Evolutionary conservation across 225 moss, liverwort and hornwort species (phyloP).

Genomic region (Asterella californica): DNA sequence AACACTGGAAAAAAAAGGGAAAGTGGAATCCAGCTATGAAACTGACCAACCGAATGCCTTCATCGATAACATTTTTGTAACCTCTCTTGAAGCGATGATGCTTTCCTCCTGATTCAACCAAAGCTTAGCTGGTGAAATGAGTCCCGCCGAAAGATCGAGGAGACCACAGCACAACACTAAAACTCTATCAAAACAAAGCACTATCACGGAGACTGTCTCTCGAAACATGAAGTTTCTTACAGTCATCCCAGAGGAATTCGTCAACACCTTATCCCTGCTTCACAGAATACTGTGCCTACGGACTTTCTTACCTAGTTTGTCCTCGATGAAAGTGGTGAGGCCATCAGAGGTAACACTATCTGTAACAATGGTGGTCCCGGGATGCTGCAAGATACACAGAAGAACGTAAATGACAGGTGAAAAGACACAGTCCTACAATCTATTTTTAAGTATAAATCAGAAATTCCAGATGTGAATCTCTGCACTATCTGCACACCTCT

Average conservation of each 20-base stretch:
- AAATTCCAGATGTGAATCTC: not conserved
- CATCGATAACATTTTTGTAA: constrained; percentile 94
- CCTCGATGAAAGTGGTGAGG: constrained; percentile 83
- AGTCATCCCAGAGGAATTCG: not conserved
- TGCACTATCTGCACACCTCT: constrained; percentile 45
- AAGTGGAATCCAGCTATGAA: not conserved
- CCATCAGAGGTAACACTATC: constrained; percentile 99
- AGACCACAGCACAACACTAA: not conserved
- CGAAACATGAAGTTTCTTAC: not conserved
- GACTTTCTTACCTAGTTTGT: constrained; percentile 59
- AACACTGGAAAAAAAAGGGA: not conserved
- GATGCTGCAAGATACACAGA: constrained; percentile 52
- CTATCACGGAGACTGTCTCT: not conserved
- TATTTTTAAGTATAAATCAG: too few species aligned
- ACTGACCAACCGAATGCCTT: constrained; percentile 86
- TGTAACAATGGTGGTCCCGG: constrained; percentile 89
- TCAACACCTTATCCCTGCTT: not conserved
- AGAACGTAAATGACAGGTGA: not conserved
- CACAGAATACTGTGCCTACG: not conserved
- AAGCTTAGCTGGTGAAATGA: not conserved
- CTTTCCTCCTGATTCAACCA: constrained; percentile 67
- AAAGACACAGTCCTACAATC: not conserved
- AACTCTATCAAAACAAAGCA: not conserved
- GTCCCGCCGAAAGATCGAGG: not conserved
- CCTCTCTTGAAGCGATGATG: constrained; percentile 99